Conservation (phyloP, 176 grass and related monocot genomes). For the Puya raimondii region DNA sequence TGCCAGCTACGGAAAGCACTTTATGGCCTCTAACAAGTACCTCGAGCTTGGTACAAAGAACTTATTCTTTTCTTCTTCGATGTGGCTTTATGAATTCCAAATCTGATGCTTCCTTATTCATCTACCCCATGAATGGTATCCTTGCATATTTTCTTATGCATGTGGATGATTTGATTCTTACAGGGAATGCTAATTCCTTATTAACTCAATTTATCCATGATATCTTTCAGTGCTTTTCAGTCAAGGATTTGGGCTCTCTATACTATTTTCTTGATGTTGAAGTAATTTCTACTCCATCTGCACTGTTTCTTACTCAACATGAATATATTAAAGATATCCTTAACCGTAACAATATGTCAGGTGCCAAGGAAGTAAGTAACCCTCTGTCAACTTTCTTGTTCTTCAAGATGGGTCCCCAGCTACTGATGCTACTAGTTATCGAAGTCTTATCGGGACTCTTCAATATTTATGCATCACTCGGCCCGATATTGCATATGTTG, state of each 20-base stretch:
- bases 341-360: neutral
- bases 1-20: neutral
- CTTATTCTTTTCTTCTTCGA: neutral
- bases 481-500: neutral
- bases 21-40: conserved; percentile 11
- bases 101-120: neutral
- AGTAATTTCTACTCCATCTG: neutral
- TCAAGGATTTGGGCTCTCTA: neutral
- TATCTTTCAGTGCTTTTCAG: neutral
- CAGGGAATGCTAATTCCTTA: neutral
- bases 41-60: neutral
- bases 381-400: neutral
- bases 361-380: neutral
- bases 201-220: neutral
- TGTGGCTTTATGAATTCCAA: neutral
- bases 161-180: conserved; percentile 8
- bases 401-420: neutral
- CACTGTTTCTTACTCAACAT: neutral
- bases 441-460: neutral
- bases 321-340: neutral
- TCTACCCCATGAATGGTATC: neutral
- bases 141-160: neutral
- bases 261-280: neutral
- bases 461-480: neutral
- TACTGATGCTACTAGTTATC: neutral